Conservation (phyloP, 371 early-diverging fungal species). For the Mucor sp. region DNA sequence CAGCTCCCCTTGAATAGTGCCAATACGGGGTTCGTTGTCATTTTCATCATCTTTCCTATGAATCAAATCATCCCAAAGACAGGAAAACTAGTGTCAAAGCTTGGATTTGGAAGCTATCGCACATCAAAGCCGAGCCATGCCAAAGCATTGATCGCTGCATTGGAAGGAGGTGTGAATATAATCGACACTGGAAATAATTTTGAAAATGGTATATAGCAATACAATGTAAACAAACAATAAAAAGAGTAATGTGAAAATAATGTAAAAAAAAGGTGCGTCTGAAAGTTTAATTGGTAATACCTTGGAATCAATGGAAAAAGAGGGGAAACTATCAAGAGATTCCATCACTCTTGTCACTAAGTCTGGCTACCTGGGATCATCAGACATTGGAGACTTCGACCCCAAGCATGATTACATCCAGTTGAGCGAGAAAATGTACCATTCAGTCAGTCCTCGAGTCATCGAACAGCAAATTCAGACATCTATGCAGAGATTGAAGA, state of each 20-base stretch:
- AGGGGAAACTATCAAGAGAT: constrained; percentile 44
- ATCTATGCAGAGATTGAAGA: constrained; percentile 62
- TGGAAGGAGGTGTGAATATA: constrained; percentile 67
- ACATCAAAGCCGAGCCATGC: constrained; percentile 41
- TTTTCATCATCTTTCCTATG: neutral
- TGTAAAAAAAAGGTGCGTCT: constrained; percentile 47
- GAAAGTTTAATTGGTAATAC: constrained; percentile 65
- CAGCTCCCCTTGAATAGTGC: neutral
- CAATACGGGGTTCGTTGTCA: too few relatives aligned
- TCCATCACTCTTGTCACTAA: constrained; percentile 69
- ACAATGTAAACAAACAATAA: neutral
- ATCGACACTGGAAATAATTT: constrained; percentile 80
- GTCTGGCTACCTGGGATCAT: constrained; percentile 61
- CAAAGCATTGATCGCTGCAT: constrained; percentile 58
- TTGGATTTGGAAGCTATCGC: constrained; percentile 70
- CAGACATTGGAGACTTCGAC: constrained; percentile 22
- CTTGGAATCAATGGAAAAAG: constrained; percentile 38
- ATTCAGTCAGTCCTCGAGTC: constrained; percentile 66
- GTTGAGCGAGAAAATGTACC: constrained; percentile 58
- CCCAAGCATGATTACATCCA: constrained; percentile 47
- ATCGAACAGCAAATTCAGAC: constrained; percentile 60
- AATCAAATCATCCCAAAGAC: constrained; percentile 23
- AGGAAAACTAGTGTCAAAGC: constrained; percentile 49
- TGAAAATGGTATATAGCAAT: constrained; percentile 55
- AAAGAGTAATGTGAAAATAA: neutral